Evolutionary conservation across 2,329 filamentous ascomycete genomes (phyloP), one percentile per base, ranked within the genome.

Genomic region (Nothophaeocryptopus gaeumannii): DNA sequence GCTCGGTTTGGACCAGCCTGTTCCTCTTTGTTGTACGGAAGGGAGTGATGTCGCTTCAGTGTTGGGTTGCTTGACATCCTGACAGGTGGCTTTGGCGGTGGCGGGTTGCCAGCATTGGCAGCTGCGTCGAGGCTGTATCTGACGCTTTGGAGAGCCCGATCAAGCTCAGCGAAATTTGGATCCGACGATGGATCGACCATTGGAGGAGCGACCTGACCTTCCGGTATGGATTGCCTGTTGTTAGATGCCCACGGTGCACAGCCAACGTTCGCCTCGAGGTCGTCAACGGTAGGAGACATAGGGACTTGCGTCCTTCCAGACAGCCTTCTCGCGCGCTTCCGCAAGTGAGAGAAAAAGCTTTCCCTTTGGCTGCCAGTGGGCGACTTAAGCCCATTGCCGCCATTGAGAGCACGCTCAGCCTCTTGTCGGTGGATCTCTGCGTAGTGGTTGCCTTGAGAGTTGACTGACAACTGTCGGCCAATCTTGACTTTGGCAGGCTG

Each of bases 291-390:
- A 8, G 89, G 86, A 13, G 89, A 88, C 51, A 86, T 82, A 7
- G 89, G 85, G 11, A 84, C 85, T 67, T 92, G 88, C 65, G 96
- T 90, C 50, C 92, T 85, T 39, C 93, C 93, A 20, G 93, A 99
- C 53, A 99, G 85, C 59, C 93, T 82, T 60, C 93, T 83, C 26
- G 95, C 93, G 44, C 92, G 85, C 72, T 99, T 99, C 49, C 93
- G 83, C 7, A 99, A 79, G 67, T 99, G 93, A 0, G 93, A 97
- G 73, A 99, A 99, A 76, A 99, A 99, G 70, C 93, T 89, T 70
- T 99, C 93, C 66, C 95, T 95, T 49, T 90, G 88, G 13, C 81
- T 88, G 62, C 80, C 85, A 0, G 85, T 83, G 3, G 90, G 89
- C 5, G 89, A 93, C 12, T 81, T 83, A 16, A 91, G 75, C 15